These are phyloP conservation scores for Fraxinus pennsylvanica DNA, from an alignment of 257 asterid species.

Conservation along the genomic window DNA sequence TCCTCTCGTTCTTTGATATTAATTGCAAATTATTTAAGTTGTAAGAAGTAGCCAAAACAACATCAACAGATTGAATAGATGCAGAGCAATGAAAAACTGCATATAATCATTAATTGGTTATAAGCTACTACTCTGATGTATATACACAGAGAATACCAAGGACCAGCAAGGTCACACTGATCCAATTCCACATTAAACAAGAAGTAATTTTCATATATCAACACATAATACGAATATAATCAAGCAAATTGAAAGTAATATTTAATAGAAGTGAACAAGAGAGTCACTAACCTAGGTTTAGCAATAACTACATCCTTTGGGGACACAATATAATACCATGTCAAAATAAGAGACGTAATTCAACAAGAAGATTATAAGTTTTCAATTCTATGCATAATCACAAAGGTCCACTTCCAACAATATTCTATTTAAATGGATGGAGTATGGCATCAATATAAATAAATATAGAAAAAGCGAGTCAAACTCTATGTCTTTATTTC, in stretches of 20 bases:
- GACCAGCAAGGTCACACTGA: neutral
- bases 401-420: too few species aligned
- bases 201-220: neutral
- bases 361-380: too few species aligned
- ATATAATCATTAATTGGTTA: neutral
- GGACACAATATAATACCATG: constrained; percentile 87
- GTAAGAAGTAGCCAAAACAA: too few species aligned
- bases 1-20: too few species aligned
- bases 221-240: neutral
- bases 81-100: neutral
- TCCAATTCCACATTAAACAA: neutral
- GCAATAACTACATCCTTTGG: constrained; percentile 99
- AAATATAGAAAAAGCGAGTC: too few species aligned
- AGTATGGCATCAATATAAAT: too few species aligned
- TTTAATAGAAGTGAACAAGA: constrained; percentile 22
- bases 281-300: constrained; percentile 81
- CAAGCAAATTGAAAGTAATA: constrained; percentile 13
- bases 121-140: neutral
- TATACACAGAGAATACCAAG: neutral
- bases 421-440: too few species aligned
- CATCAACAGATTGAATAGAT: neutral
- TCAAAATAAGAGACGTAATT: constrained; percentile 17
- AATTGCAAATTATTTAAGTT: too few species aligned
- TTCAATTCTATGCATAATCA: too few species aligned
- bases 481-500: too few species aligned